A percentile compares a stretch with the other conserved stretches of the same genome.
phyloP scores from a whole-genome alignment of 2,329 filamentous ascomycete genomes.

The Cladosporium phlei region DNA sequence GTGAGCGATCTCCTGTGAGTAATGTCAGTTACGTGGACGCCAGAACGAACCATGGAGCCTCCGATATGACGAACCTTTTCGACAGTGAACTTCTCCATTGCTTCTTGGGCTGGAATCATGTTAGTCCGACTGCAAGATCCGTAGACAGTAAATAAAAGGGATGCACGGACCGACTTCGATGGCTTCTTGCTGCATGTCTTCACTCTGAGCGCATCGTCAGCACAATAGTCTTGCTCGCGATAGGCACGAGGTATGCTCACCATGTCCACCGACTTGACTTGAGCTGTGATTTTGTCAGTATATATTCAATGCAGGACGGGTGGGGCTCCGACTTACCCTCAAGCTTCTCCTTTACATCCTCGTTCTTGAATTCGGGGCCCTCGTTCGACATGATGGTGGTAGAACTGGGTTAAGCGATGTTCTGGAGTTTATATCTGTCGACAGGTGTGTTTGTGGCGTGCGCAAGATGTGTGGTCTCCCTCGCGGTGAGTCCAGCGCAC shows the following conservation, averaged over 20 bases:
- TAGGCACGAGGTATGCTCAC: constrained; percentile 49
- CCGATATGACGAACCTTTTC: constrained; percentile 59
- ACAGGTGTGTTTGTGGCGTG: not conserved
- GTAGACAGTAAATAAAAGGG: not conserved
- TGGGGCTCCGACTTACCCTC: constrained; percentile 54
- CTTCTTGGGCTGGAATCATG: constrained; percentile 55
- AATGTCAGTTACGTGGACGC: not conserved
- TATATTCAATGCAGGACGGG: constrained; percentile 4
- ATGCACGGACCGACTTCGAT: constrained; percentile 80
- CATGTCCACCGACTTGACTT: constrained; percentile 99
- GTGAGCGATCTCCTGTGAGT: constrained; percentile 78
- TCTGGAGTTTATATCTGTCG: no score
- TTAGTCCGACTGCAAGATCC: no score
- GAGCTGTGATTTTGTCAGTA: constrained; percentile 54
- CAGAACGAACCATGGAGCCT: no score
- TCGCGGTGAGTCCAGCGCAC: constrained; percentile 1
- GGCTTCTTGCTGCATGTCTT: constrained; percentile 94
- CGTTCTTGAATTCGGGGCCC: constrained; percentile 10
- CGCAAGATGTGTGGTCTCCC: not conserved
- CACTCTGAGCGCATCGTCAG: constrained; percentile 58
- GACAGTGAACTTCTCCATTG: constrained; percentile 66
- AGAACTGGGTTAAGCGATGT: not conserved
- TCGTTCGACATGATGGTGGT: constrained; percentile 11
- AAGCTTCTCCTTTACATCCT: constrained; percentile 58
- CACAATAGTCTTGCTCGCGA: not conserved